A percentile compares a stretch with the other conserved stretches of the same genome.
These are phyloP conservation scores for Sonneratia alba DNA, from an alignment of 345 rosid species.

Conservation along the genomic window DNA sequence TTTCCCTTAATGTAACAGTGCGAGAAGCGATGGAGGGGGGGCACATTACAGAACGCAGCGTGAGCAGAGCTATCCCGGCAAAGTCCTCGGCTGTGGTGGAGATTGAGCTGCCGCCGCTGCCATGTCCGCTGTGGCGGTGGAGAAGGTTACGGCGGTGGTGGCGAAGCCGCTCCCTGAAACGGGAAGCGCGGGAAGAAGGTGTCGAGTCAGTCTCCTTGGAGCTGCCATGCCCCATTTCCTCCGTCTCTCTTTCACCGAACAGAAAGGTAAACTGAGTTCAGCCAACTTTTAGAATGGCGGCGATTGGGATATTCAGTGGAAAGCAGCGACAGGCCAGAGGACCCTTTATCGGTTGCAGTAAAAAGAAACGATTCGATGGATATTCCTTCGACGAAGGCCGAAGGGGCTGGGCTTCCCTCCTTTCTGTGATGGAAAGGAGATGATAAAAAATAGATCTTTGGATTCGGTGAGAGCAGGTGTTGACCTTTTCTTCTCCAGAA, in stretches of 20 bases:
- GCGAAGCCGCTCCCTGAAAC: slow-evolving; percentile 37
- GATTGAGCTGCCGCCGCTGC: slow-evolving; percentile 12
- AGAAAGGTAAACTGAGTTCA: neutral
- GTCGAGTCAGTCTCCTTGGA: slow-evolving; percentile 10
- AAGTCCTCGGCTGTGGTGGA: slow-evolving; percentile 50
- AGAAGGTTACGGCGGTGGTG: slow-evolving; percentile 18
- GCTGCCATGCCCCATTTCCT: slow-evolving; percentile 24
- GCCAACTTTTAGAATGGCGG: neutral
- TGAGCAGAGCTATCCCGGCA: slow-evolving; percentile 82
- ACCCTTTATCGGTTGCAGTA: neutral
- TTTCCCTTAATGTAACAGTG: neutral
- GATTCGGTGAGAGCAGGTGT: no score
- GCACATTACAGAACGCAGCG: slow-evolving; percentile 39
- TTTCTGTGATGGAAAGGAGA: no score
- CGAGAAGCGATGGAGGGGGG: neutral
- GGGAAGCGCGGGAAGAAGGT: slow-evolving; percentile 23
- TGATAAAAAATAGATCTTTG: no score
- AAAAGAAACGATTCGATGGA: neutral
- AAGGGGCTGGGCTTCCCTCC: neutral
- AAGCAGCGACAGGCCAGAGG: neutral
- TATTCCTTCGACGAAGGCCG: neutral
- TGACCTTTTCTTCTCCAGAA: no score
- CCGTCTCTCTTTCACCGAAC: neutral
- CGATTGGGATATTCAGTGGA: neutral
- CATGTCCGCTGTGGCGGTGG: slow-evolving; percentile 20